Base-by-base conservation (phyloP, 768 basidiomycete genomes). In the Cubamyces lactineus region DNA sequence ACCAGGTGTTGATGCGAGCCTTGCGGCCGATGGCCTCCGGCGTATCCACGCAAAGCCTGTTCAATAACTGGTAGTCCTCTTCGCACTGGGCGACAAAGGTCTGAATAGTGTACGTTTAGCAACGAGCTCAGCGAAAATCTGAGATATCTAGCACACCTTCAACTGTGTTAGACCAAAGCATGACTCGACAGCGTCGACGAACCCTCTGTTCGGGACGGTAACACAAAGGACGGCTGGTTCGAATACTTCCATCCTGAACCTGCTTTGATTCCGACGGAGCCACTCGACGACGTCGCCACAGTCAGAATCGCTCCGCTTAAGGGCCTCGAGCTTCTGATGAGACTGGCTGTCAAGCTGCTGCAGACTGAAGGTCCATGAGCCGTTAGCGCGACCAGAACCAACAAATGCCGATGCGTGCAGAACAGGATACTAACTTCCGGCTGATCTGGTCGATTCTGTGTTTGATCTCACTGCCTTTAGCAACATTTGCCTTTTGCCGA, bases 21-120 rank as follows among this genome's bases (percentile, higher is more conserved):
- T 75, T 80, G 65, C 79, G 75, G 34, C 84, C 88, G 13, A 82
- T 73, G 5, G 79, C 84, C 48, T 82, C 75, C 0, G 77, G 71
- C 1, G 77, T 78, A 73, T 94, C 92, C 66, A 89, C 89, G 67
- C 91, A 80, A 40, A 85, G 76, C 12, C 75, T 72, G 64, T 92
- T 91, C 46, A 98, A 78, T 1, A 80, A 75, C 61, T 87, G 78
- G 53, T 91, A 91, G 69, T 99, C 96, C 59, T 91, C 88, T 61
- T 87, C 82, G 66, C 86, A 87, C 72, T 94, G 92, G 17, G 87
- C 84, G 7, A 99, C 86, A 72, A 99, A 90, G 0, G 87, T 92
- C 95, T 96, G 66, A 21, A 8, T 13, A 16, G n/a, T 3, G 17
- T 13, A 13, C 28, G 28, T 28, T 50, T 13, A 49, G 47, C n/a